Conservation (phyloP, 352 stramenopile species). For the Globisporangium orthogonon region DNA sequence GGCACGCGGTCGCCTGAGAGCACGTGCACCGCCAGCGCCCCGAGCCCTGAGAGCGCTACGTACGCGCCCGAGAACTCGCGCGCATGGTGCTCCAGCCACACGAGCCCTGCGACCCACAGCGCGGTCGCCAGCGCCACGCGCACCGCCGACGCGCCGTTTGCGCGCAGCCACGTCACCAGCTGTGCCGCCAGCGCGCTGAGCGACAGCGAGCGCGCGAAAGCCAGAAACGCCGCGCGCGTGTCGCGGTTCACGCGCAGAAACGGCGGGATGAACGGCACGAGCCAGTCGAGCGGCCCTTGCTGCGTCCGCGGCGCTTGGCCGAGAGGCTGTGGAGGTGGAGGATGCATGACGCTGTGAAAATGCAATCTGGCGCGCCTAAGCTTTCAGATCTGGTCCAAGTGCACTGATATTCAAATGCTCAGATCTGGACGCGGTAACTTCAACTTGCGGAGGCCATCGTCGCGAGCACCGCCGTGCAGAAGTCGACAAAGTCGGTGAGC, state of each 20-base stretch:
- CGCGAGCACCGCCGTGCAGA: conserved; percentile 34
- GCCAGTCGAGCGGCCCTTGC: conserved; percentile 51
- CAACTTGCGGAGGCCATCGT: conserved; percentile 16
- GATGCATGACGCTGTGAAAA: conserved; percentile 8
- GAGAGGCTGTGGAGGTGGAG: not conserved
- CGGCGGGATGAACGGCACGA: conserved; percentile 79
- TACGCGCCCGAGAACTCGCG: conserved; percentile 57
- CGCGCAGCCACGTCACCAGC: conserved; percentile 9
- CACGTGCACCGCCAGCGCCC: conserved; percentile 30
- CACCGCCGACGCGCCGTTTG: conserved; percentile 16
- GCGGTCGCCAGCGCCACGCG: conserved; percentile 11
- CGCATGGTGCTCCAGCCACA: conserved; percentile 38
- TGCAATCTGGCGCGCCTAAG: not conserved
- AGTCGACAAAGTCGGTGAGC: conserved; percentile 23
- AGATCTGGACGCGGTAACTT: not conserved
- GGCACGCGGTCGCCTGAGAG: conserved; percentile 14
- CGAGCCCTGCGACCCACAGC: conserved; percentile 39
- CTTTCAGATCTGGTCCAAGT: too few species aligned
- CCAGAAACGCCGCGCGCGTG: conserved; percentile 45
- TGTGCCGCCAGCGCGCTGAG: conserved; percentile 12
- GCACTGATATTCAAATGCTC: not conserved
- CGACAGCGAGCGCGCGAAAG: conserved; percentile 25
- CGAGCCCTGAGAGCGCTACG: conserved; percentile 52
- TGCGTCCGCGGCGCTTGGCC: not conserved
- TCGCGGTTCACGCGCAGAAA: conserved; percentile 72